These are phyloP conservation scores for Pterocarpus santalinus DNA, from an alignment of 306 rosid species.

Conservation along the genomic window DNA sequence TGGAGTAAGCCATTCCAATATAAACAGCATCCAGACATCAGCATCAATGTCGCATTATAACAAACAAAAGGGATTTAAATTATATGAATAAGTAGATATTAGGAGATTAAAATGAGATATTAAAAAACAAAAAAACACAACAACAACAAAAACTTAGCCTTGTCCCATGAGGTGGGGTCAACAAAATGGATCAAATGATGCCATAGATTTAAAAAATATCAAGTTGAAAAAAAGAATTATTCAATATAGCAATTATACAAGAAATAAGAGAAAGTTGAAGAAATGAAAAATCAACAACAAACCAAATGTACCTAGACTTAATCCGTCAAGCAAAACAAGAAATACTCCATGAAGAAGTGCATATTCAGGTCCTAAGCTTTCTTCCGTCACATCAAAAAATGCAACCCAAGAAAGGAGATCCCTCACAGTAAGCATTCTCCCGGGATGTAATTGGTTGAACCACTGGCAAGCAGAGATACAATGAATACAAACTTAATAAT, in stretches of 20 bases:
- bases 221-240: background rate
- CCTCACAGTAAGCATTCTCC: constrained; percentile 85
- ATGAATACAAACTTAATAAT: constrained; percentile 36
- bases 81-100: background rate
- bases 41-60: background rate
- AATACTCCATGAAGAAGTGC: constrained; percentile 90
- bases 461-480: constrained; percentile 60
- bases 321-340: constrained; percentile 94
- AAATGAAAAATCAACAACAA: constrained; percentile 29
- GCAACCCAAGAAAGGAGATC: constrained; percentile 94
- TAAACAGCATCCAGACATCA: background rate
- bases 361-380: constrained; percentile 69
- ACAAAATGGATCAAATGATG: background rate
- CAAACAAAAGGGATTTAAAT: background rate
- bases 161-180: background rate
- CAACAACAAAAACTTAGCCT: background rate
- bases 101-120: background rate
- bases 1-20: background rate
- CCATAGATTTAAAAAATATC: background rate
- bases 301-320: constrained; percentile 74
- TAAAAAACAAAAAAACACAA: too few species aligned
- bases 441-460: constrained; percentile 75
- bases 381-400: constrained; percentile 66
- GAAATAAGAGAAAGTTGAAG: constrained; percentile 23
- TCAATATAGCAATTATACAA: background rate